Evolutionary conservation across 2,329 filamentous ascomycete species (phyloP).

Genomic region (Aspergillus flavus): DNA sequence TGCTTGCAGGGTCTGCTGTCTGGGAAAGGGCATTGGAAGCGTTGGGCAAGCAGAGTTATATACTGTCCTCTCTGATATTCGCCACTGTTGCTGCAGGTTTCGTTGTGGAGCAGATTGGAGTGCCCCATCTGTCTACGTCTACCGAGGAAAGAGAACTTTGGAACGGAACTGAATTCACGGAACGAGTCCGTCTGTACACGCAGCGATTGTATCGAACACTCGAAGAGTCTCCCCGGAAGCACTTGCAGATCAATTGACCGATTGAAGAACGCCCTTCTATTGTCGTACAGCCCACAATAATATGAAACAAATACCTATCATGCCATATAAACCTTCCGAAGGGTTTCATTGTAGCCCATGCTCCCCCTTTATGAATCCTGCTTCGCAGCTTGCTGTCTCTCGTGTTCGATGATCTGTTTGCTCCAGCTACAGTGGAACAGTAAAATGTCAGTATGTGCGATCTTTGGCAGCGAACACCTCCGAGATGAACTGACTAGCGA

Average conservation of each 20-base stretch:
- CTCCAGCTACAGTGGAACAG: slow-evolving; percentile 60
- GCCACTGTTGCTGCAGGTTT: slow-evolving; percentile 85
- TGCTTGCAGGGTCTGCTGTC: slow-evolving; percentile 53
- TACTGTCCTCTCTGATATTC: slow-evolving; percentile 73
- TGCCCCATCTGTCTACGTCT: slow-evolving; percentile 56
- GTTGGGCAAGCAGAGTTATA: slow-evolving; percentile 51
- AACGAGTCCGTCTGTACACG: slow-evolving; percentile 49
- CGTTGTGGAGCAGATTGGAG: slow-evolving; percentile 90
- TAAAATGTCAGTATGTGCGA: slow-evolving; percentile 20
- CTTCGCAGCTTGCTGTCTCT: slow-evolving; percentile 53
- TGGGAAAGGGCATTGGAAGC: slow-evolving; percentile 48
- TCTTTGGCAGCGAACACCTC: slow-evolving; percentile 4
- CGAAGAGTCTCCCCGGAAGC: slow-evolving; percentile 41
- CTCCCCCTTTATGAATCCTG: slow-evolving; percentile 37
- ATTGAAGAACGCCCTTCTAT: slow-evolving; percentile 41
- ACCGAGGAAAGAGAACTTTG: slow-evolving; percentile 42
- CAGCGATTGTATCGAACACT: slow-evolving; percentile 43
- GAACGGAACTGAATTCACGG: slow-evolving; percentile 49
- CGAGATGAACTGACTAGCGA: slow-evolving; percentile 66
- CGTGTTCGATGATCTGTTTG: slow-evolving; percentile 71
- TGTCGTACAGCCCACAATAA: slow-evolving; percentile 41
- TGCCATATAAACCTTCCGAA: slow-evolving; percentile 26
- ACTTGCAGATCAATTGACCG: slow-evolving; percentile 40
- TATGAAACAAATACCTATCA: slow-evolving; percentile 35
- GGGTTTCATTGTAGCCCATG: slow-evolving; percentile 15